These are phyloP conservation scores for Reutealis trisperma DNA, from an alignment of 345 rosid genomes.

Conservation along the genomic window DNA sequence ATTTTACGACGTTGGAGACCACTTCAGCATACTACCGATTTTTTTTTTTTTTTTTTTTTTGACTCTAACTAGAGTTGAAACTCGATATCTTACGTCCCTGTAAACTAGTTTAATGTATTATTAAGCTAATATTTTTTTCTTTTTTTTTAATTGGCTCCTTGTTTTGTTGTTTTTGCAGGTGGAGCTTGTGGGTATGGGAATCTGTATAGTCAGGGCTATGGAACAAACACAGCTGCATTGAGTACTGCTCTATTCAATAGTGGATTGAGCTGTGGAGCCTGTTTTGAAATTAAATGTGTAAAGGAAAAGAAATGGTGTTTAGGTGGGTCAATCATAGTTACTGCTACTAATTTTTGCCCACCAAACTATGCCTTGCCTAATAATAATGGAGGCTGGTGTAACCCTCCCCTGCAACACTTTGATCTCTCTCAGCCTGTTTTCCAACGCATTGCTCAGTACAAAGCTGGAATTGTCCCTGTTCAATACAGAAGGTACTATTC, in stretches of 20 bases:
- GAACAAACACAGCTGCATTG: constrained; percentile 14
- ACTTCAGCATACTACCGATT: too few species aligned
- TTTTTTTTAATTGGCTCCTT: too few species aligned
- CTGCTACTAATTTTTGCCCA: constrained; percentile 21
- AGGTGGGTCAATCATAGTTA: constrained; percentile 2
- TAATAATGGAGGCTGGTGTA: constrained; percentile 16
- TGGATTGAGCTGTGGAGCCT: constrained; percentile 14
- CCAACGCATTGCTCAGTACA: constrained; percentile 13
- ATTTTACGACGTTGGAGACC: too few species aligned
- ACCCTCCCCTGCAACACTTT: constrained; percentile 16
- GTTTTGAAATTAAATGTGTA: constrained; percentile 12
- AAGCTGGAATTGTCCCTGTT: constrained; percentile 14
- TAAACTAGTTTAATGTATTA: too few species aligned
- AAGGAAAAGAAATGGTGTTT: constrained; percentile 5
- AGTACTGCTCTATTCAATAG: constrained; percentile 14
- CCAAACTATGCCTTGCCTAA: constrained; percentile 13
- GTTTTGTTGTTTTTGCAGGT: background rate
- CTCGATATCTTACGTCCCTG: too few species aligned
- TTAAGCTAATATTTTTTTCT: too few species aligned
- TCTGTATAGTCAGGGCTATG: constrained; percentile 15
- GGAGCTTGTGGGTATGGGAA: constrained; percentile 17
- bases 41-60: background rate
- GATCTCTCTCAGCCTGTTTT: constrained; percentile 20
- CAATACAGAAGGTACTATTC: constrained; percentile 13
- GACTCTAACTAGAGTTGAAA: too few species aligned